A percentile compares a stretch with the other conserved stretches of the same genome.
These are phyloP conservation scores for Citrullus colocynthis DNA, from an alignment of 306 rosid genomes.

Conservation along the genomic window DNA sequence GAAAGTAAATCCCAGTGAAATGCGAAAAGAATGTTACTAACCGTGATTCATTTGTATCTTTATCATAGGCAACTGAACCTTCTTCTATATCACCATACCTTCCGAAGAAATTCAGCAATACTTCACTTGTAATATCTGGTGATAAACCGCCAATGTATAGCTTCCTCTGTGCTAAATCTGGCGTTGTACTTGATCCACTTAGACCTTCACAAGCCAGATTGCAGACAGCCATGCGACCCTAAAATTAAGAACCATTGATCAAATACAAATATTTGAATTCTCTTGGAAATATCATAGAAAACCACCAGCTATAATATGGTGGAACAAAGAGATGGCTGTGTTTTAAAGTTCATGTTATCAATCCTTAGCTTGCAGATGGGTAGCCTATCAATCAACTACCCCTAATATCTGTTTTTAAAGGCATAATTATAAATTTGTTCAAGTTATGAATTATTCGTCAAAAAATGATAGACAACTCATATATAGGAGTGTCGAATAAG, in stretches of 20 bases:
- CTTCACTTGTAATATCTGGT: constrained; percentile 59
- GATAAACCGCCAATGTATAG: constrained; percentile 67
- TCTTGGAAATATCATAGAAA: background rate
- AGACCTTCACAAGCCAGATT: constrained; percentile 58
- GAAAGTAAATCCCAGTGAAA: background rate
- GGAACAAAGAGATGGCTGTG: background rate
- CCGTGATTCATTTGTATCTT: constrained; percentile 67
- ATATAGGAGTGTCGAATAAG: background rate
- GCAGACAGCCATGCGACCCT: constrained; percentile 72
- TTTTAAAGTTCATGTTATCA: background rate
- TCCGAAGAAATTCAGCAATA: constrained; percentile 40
- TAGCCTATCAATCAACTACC: background rate
- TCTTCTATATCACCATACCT: constrained; percentile 75
- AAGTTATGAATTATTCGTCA: background rate
- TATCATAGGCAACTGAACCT: constrained; percentile 79
- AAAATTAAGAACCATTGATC: constrained; percentile 1
- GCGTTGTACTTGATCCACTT: constrained; percentile 42
- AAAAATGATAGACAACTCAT: background rate
- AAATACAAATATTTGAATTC: background rate
- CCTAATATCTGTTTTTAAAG: background rate
- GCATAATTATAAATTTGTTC: background rate
- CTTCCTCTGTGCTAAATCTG: constrained; percentile 64
- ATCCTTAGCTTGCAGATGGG: background rate
- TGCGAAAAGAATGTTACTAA: constrained; percentile 2
- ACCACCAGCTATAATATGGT: background rate